Conservation (phyloP, 2,329 filamentous ascomycete genomes). For the Colletotrichum lentis region DNA sequence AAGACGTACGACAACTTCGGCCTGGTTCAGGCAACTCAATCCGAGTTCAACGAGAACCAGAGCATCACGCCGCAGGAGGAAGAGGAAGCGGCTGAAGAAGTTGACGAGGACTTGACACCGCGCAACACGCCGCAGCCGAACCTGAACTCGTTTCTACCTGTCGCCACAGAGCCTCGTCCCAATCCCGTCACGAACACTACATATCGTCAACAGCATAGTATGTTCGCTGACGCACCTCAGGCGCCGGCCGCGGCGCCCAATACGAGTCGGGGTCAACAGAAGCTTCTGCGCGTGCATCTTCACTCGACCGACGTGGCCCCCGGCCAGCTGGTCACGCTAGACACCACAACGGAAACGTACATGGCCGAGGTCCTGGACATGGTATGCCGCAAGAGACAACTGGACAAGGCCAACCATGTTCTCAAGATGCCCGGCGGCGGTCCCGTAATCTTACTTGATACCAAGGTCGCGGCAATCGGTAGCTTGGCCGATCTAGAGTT, state of each 20-base stretch:
- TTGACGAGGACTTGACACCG: conserved; percentile 55
- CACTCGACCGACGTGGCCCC: conserved; percentile 73
- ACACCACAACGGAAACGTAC: conserved; percentile 84
- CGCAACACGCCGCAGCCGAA: conserved; percentile 58
- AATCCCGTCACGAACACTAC: conserved; percentile 71
- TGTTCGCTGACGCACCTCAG: conserved; percentile 66
- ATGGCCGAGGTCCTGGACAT: conserved; percentile 82
- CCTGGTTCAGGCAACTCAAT: conserved; percentile 74
- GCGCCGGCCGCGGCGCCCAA: conserved; percentile 54
- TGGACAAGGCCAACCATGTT: conserved; percentile 82
- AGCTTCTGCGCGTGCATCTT: conserved; percentile 76
- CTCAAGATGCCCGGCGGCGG: conserved; percentile 79
- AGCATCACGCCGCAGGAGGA: conserved; percentile 69
- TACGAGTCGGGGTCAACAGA: conserved; percentile 69
- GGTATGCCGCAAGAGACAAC: conserved; percentile 77
- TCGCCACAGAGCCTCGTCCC: conserved; percentile 51
- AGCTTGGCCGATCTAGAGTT: conserved; percentile 79
- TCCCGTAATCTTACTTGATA: conserved; percentile 78
- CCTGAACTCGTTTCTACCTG: conserved; percentile 44
- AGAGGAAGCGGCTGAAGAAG: conserved; percentile 48
- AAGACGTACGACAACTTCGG: conserved; percentile 86
- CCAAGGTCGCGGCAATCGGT: conserved; percentile 80
- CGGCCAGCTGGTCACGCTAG: conserved; percentile 76
- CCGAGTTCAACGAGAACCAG: conserved; percentile 75
- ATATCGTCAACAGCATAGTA: conserved; percentile 60